Evolutionary conservation across 2,329 filamentous ascomycete species (phyloP), one percentile per base, ranked within the genome.

Genomic region (Diaporthe batatas): DNA sequence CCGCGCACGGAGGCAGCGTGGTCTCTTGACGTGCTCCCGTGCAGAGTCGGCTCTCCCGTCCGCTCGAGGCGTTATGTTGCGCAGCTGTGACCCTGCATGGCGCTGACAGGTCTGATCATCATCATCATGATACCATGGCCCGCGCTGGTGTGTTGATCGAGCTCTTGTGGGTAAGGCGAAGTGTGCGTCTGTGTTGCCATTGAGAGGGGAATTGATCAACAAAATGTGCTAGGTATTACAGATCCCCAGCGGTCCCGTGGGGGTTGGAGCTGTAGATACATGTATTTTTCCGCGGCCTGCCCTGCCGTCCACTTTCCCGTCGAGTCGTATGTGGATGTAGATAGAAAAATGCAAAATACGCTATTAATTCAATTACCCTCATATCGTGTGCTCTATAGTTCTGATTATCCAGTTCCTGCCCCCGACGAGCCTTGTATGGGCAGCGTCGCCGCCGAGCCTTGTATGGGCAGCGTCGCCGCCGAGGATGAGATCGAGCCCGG

Each of bases 401-500:
- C 36, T 12, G 16, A 0, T 67, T 18, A 67, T 39, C 7, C 62
- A 8, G 12, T 12, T 51, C 62, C 44, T 4, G 47, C 16, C 29
- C 29, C 44, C 10, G 42, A 8, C 23, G 62, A 18, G 29, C 62
- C 62, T 14, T 67, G 62, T 53, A 53, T 67, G 2, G 62, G 62
- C 14, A 53, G 32, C n/a, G 62, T 67, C 5, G 62, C 39, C 6
- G 47, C n/a, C 47, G 62, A 67, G 18, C 62, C 62, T 14, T 67
- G 62, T 53, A 53, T 67, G 2, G 62, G 62, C 14, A 53, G 32
- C n/a, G 62, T 67, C 5, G 62, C 39, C 6, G 47, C n/a, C 47
- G 62, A 67, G 18, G 44, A 53, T 14, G 62, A 67, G n/a, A 53
- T 14, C n/a, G 62, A 67, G 23, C 47, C 47, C 62, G 53, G 62